Evolutionary conservation across 1,139 yeast genomes (phyloP).

Genomic region (Pichia sp.): DNA sequence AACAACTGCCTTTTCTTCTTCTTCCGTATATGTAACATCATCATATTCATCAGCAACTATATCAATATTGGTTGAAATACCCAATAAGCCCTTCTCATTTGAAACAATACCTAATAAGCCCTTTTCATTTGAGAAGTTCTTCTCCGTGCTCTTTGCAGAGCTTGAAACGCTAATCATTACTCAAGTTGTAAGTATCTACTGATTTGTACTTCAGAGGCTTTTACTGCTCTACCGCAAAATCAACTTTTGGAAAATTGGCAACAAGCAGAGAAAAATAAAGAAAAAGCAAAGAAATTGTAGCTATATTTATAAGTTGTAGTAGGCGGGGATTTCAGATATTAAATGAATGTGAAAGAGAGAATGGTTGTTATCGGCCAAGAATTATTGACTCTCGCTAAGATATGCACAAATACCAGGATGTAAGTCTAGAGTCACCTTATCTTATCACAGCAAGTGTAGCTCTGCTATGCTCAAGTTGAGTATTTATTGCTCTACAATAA

Average conservation of each 20-base stretch:
- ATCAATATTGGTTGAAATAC: neutral
- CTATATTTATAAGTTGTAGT: neutral
- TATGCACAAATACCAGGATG: too few species aligned
- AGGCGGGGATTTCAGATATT: neutral
- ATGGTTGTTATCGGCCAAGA: too few species aligned
- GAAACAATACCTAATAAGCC: neutral
- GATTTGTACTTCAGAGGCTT: neutral
- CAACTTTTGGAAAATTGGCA: neutral
- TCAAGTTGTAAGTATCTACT: neutral
- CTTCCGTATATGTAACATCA: constrained; percentile 19
- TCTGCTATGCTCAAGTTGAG: too few species aligned
- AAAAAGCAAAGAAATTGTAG: neutral
- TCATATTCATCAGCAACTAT: constrained; percentile 13
- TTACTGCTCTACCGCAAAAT: neutral
- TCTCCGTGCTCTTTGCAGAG: neutral
- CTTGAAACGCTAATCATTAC: constrained; percentile 1
- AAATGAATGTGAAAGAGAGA: neutral
- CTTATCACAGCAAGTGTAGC: too few species aligned
- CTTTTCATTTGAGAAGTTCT: neutral
- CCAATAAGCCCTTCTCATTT: neutral
- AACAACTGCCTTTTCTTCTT: constrained; percentile 33
- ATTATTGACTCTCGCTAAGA: too few species aligned
- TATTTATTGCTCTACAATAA: neutral
- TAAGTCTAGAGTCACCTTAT: too few species aligned
- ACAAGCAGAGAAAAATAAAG: neutral